Base-by-base conservation (phyloP, 2,329 filamentous ascomycete genomes). In the Stachybotrys chartarum region DNA sequence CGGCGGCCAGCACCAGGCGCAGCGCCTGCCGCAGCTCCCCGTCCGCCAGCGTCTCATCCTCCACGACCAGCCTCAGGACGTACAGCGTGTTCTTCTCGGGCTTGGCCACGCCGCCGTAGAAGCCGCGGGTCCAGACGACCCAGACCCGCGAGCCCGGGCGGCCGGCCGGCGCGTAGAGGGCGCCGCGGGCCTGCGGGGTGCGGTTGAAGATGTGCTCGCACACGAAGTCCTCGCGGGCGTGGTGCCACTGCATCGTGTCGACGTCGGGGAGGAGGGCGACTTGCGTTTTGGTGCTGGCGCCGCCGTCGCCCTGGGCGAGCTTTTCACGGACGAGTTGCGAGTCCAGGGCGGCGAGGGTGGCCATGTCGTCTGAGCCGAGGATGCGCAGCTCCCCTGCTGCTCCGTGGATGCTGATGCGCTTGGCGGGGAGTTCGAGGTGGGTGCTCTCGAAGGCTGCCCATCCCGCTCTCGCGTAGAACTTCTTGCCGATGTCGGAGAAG, bases 401-500 rank as follows among this genome's bases (percentile, higher is more conserved):
- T 6, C 57, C 45, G 12, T 66, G 60, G 1, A 66, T 59, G 6
- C 63, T 61, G 55, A 73, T 56, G 49, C 68, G 63, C 24, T 56
- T 55, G 10, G 61, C 64, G 3, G 68, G 72, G 55, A 95, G 80
- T 35, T 80, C 77, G 48, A 95, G 77, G 68, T 96, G 91, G 1
- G 80, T 77, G 56, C 89, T 93, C 18, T 81, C 77, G 63, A 87
- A 92, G 0, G 85, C 79, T 51, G 83, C 78, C 92, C 92, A 97
- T 50, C 91, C 91, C 59, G 84, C 78, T 35, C 77, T 78, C 4
- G 87, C 82, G 72, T 97, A 97, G 71, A 91, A 97, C 45, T 76
- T 75, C 75, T 90, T 88, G 18, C 92, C 90, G 60, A 95, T 91
- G 64, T 95, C 90, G 8, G 91, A 96, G 71, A 86, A 96, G 8